Evolutionary conservation across 2,329 filamentous ascomycete species (phyloP).

Genomic region (Aspergillus piperis): DNA sequence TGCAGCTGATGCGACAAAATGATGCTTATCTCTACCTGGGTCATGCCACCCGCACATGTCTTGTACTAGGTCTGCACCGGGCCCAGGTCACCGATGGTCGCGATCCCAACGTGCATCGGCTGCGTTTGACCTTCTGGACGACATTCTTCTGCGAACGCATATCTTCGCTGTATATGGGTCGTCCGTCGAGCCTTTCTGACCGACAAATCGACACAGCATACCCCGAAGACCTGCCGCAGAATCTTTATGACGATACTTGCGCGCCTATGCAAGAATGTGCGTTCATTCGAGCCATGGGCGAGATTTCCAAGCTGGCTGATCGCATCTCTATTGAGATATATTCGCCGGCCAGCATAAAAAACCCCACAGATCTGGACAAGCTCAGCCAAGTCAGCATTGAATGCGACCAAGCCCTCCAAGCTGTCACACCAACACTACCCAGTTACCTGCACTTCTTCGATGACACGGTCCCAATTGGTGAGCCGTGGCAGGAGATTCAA

Average conservation of each 20-base stretch:
- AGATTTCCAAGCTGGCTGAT: conserved; percentile 16
- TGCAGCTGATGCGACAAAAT: conserved; percentile 21
- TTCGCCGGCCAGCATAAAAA: conserved; percentile 14
- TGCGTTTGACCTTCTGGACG: conserved; percentile 19
- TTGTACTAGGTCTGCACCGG: conserved; percentile 19
- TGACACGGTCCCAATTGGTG: conserved; percentile 8
- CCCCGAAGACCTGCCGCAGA: conserved; percentile 12
- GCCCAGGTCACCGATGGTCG: conserved; percentile 17
- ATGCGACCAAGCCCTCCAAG: conserved; percentile 13
- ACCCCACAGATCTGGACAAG: conserved; percentile 5
- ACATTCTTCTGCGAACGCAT: conserved; percentile 15
- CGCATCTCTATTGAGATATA: conserved; percentile 16
- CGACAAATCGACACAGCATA: conserved; percentile 18
- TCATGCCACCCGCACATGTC: conserved; percentile 15
- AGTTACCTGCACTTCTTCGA: conserved; percentile 19
- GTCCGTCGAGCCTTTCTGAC: conserved; percentile 16
- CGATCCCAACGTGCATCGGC: conserved; percentile 11
- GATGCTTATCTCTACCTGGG: conserved; percentile 20
- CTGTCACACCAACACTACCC: conserved; percentile 8
- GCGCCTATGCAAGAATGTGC: conserved; percentile 6
- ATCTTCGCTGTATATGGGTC: conserved; percentile 15
- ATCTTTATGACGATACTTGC: neutral
- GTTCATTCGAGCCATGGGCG: conserved; percentile 15
- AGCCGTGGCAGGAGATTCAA: conserved; percentile 20
- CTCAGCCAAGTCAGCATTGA: conserved; percentile 10